phyloP scores from a whole-genome alignment of 73 alveolate species.

The Diophrys sp. region DNA sequence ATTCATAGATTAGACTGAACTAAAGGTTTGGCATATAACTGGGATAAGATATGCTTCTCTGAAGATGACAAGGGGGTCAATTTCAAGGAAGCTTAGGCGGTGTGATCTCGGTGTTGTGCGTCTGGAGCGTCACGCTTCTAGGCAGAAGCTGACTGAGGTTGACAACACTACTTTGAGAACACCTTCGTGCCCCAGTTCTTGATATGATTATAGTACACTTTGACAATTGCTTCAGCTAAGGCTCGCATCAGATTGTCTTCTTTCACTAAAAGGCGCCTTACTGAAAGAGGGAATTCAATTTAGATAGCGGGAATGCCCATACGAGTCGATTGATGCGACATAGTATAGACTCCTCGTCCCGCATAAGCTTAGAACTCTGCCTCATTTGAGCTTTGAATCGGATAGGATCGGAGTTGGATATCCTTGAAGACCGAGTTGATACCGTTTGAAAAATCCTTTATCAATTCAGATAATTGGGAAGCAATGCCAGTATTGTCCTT shows the following conservation, averaged over 20 bases:
- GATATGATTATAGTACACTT: not conserved
- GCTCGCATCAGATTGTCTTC: not conserved
- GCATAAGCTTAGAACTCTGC: not conserved
- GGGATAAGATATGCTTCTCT: not conserved
- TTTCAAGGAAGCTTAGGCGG: no score
- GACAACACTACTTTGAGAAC: not conserved
- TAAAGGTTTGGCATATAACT: not conserved
- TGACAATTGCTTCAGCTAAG: not conserved
- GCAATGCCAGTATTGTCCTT: not conserved
- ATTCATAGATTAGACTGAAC: no score
- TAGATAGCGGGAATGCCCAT: not conserved
- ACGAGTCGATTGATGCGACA: not conserved
- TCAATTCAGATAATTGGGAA: not conserved
- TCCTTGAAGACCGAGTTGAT: not conserved
- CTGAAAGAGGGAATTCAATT: not conserved
- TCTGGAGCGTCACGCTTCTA: not conserved
- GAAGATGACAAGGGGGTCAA: not conserved
- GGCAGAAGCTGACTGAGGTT: not conserved
- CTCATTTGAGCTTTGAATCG: not conserved
- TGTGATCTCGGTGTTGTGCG: no score
- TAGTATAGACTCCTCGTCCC: not conserved
- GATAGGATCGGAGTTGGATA: not conserved
- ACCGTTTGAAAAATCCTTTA: not conserved
- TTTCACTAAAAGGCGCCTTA: not conserved
- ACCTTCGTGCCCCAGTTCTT: not conserved